A percentile compares a stretch with the other conserved stretches of the same genome.
phyloP scores from a whole-genome alignment of 208 protist species.

The Leishmania braziliensis region DNA sequence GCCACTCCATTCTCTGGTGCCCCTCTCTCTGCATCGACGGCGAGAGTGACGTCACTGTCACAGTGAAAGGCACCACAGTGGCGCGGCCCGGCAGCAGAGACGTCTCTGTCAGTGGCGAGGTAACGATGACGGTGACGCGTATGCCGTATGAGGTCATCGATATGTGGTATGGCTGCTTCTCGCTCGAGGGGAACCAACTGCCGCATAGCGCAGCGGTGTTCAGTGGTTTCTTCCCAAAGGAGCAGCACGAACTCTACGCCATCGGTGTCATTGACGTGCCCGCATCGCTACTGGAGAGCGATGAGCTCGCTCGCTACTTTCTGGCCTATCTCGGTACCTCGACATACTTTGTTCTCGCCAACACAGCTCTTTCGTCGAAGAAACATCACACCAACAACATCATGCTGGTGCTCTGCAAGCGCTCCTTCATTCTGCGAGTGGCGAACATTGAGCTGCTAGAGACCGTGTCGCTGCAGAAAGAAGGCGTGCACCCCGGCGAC shows the following conservation, averaged over 20 bases:
- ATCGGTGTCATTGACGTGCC: slow-evolving; percentile 70
- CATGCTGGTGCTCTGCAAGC: slow-evolving; percentile 63
- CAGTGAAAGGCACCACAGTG: slow-evolving; percentile 74
- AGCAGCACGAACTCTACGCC: slow-evolving; percentile 72
- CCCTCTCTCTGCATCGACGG: slow-evolving; percentile 61
- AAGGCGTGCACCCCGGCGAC: slow-evolving; percentile 40
- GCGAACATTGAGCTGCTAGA: slow-evolving; percentile 65
- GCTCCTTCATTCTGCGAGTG: slow-evolving; percentile 64
- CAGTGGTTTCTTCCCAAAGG: slow-evolving; percentile 67
- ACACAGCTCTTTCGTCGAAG: slow-evolving; percentile 41
- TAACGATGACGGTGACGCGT: slow-evolving; percentile 60
- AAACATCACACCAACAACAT: slow-evolving; percentile 49
- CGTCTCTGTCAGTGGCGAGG: slow-evolving; percentile 42
- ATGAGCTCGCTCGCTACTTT: slow-evolving; percentile 60
- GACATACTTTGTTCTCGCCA: slow-evolving; percentile 58
- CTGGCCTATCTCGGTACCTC: slow-evolving; percentile 48
- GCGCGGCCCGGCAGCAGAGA: slow-evolving; percentile 36
- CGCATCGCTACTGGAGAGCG: slow-evolving; percentile 40
- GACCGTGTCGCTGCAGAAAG: slow-evolving; percentile 28
- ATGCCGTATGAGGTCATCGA: slow-evolving; percentile 85
- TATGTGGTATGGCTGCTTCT: slow-evolving; percentile 84
- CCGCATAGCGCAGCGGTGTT: slow-evolving; percentile 56
- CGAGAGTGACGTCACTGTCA: slow-evolving; percentile 63
- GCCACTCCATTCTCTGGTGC: slow-evolving; percentile 79
- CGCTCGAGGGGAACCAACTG: slow-evolving; percentile 50